These are phyloP conservation scores for Choiromyces venosus DNA, from an alignment of 495 filamentous ascomycete genomes.

Conservation along the genomic window DNA sequence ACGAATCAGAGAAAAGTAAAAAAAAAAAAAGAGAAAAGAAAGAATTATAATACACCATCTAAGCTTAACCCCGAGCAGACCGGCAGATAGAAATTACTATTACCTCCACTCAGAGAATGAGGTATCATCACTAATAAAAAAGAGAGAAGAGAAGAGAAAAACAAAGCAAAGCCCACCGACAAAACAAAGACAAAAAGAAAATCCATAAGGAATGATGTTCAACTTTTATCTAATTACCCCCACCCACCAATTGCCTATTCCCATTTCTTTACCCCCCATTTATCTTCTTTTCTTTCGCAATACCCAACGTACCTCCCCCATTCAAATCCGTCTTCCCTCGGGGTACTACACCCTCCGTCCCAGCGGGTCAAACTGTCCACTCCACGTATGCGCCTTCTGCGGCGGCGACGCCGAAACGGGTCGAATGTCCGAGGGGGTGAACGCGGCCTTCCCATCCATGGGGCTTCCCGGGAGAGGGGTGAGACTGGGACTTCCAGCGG, in stretches of 20 bases:
- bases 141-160: neutral
- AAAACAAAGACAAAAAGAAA: neutral
- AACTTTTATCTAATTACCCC: neutral
- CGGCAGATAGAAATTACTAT: slow-evolving; percentile 1
- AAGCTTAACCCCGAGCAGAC: neutral
- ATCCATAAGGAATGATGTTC: neutral
- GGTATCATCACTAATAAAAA: neutral
- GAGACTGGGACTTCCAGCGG: neutral
- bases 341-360: neutral
- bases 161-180: neutral
- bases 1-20: neutral
- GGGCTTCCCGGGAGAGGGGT: neutral
- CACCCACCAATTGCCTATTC: neutral
- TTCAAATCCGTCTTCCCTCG: neutral
- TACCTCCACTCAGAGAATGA: neutral
- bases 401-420: neutral
- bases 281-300: too few relatives aligned
- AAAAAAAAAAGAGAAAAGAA: neutral
- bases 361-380: neutral
- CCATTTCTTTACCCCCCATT: neutral
- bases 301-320: neutral
- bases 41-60: slow-evolving; percentile 1
- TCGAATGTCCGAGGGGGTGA: neutral
- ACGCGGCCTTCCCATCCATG: neutral
- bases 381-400: neutral